Base-by-base conservation (phyloP, 2,329 filamentous ascomycete genomes). In the Eurotiales sp. region DNA sequence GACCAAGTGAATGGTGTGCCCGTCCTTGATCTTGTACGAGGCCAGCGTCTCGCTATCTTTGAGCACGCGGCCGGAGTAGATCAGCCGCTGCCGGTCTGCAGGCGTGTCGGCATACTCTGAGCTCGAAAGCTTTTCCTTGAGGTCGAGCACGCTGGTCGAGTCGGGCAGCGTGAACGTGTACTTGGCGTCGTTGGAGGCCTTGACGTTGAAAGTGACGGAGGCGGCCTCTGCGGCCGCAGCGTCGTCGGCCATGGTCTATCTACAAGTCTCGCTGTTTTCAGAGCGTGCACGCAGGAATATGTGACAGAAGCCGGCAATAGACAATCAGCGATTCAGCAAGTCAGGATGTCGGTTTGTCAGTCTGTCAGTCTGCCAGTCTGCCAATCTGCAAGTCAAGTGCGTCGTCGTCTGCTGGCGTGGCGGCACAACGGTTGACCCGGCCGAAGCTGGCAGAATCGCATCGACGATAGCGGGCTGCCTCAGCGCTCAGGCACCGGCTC, bases 21-120 rank as follows among this genome's bases (percentile, higher is more conserved):
- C 90, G 58, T 89, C 80, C 78, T 96, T 96, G 72, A 99, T 91
- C 78, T 96, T 97, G 77, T 95, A 95, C 51, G 83, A 83, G 57
- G 80, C 83, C 39, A 99, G 76, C 0, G 87, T 85, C 62, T 99
- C 92, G 53, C 87, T 84, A 69, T 99, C 93, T 77, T 97, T 99
- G 75, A 99, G 84, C 55, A 99, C 92, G 55, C 92, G 86, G 48
- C 93, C 93, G 5, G 92, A 96, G 77, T 97, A 99, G 74, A 99
- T 99, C 57, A 99, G 79, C 55, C 93, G 88, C 74, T 97, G 92
- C 60, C 90, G 84, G 65, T 95, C 90, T 49, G 86, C 80, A 29
- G 93, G 87, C 51, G 96, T 84, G 69, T 95, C 86, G 69, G 95
- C 92, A 65, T 86, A 89, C 61, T 95, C 90, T 52, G 84, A 73